Percentiles rank a stretch among this genome's conserved stretches.
These are phyloP conservation scores for Cercospora beticola DNA, from an alignment of 2,329 filamentous ascomycete genomes.

Conservation along the genomic window DNA sequence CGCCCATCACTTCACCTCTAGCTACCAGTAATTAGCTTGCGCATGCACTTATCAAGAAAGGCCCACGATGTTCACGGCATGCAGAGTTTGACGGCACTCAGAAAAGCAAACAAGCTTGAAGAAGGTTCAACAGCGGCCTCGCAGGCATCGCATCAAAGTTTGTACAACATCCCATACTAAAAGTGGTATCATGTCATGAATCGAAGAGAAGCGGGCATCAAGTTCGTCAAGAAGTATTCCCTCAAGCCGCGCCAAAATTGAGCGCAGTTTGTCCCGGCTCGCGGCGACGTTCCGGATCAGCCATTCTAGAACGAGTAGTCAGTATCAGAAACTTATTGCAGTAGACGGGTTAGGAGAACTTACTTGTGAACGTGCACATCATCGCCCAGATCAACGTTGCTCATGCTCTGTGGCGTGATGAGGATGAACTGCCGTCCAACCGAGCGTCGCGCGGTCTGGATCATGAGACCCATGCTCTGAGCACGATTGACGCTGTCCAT, in stretches of 20 bases:
- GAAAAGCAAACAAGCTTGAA: not conserved
- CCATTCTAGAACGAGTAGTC: slow-evolving; percentile 20
- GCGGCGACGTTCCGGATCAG: slow-evolving; percentile 30
- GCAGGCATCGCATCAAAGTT: not conserved
- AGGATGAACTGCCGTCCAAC: slow-evolving; percentile 94
- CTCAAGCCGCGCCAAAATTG: slow-evolving; percentile 11
- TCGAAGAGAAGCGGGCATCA: not conserved
- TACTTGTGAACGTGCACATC: slow-evolving; percentile 77
- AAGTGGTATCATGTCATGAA: slow-evolving; percentile 3
- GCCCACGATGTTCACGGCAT: not conserved
- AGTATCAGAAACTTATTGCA: slow-evolving; percentile 31
- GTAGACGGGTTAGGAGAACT: not conserved
- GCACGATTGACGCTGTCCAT: slow-evolving; percentile 97
- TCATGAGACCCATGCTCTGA: slow-evolving; percentile 91
- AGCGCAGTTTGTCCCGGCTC: slow-evolving; percentile 15
- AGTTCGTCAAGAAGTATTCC: not conserved
- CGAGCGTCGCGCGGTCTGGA: slow-evolving; percentile 77
- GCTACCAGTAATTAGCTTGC: not conserved
- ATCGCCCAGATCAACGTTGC: slow-evolving; percentile 55
- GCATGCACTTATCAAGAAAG: not conserved
- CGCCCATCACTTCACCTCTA: not conserved
- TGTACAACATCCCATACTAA: not conserved
- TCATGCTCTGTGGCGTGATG: slow-evolving; percentile 88
- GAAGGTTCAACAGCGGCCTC: not conserved
- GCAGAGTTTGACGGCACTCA: not conserved